Conservation (phyloP, 768 basidiomycete species). For the Leucocoprinus leucothites region DNA sequence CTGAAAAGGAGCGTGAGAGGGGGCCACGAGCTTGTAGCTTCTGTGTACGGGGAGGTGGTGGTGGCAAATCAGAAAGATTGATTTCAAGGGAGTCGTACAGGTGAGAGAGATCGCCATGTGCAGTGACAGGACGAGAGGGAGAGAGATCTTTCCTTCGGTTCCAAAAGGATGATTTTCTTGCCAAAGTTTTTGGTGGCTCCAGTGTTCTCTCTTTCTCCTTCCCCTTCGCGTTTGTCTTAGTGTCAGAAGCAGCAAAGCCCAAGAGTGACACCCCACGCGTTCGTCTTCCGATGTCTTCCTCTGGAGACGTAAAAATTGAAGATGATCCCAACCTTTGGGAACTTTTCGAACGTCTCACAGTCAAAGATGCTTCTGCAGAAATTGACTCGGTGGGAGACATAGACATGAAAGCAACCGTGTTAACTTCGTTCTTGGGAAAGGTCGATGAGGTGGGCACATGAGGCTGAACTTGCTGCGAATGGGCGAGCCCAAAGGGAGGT, state of each 20-base stretch:
- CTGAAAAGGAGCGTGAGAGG: not conserved
- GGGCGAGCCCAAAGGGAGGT: slow-evolving; percentile 55
- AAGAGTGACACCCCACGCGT: slow-evolving; percentile 57
- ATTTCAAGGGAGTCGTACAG: not conserved
- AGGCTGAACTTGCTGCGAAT: slow-evolving; percentile 45
- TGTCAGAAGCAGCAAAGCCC: slow-evolving; percentile 28
- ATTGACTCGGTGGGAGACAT: slow-evolving; percentile 20
- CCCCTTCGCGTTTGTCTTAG: slow-evolving; percentile 42
- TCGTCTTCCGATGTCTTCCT: slow-evolving; percentile 28
- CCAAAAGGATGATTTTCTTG: slow-evolving; percentile 70
- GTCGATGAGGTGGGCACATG: slow-evolving; percentile 32
- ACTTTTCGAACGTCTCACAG: slow-evolving; percentile 52
- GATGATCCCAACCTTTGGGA: slow-evolving; percentile 29
- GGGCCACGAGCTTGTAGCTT: slow-evolving; percentile 10
- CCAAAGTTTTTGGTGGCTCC: slow-evolving; percentile 34
- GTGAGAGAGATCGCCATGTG: slow-evolving; percentile 2
- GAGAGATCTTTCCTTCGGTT: slow-evolving; percentile 38
- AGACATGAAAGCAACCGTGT: slow-evolving; percentile 43
- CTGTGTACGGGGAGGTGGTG: not conserved
- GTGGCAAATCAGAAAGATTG: not conserved
- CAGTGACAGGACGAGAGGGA: slow-evolving; percentile 2
- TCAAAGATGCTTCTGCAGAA: slow-evolving; percentile 14
- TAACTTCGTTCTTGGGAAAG: slow-evolving; percentile 43
- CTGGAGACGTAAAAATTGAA: slow-evolving; percentile 11
- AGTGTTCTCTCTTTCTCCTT: slow-evolving; percentile 9